A percentile compares a stretch with the other conserved stretches of the same genome.
Conservation (phyloP, 805 yeast genomes). For the Ogataea ramenticola region DNA sequence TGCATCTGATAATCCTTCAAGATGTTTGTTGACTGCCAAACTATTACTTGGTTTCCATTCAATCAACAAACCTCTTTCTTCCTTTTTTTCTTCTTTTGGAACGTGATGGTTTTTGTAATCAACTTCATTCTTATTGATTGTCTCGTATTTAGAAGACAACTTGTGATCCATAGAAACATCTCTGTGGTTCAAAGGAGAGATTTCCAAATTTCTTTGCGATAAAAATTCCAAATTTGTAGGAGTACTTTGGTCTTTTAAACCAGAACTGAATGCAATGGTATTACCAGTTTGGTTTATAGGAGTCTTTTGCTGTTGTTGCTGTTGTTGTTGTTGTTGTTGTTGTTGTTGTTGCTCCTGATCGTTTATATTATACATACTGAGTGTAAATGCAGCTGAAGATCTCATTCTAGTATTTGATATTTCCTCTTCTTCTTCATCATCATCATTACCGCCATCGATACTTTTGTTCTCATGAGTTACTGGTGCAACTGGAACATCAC, state of each 20-base stretch:
- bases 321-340: no score
- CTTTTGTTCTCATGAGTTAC: no score
- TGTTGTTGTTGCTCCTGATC: background rate
- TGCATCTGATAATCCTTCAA: background rate
- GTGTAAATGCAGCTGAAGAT: background rate
- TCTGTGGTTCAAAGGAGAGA: background rate
- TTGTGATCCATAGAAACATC: background rate
- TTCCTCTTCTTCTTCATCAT: background rate
- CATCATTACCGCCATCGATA: background rate
- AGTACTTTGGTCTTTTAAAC: background rate
- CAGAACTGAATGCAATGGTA: background rate
- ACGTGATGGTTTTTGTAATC: background rate
- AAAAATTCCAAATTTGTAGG: background rate
- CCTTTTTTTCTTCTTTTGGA: background rate
- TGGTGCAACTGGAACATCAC: background rate
- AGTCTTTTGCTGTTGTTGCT: background rate
- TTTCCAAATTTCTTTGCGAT: no score
- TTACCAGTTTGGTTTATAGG: background rate
- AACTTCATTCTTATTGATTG: background rate
- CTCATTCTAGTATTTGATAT: background rate
- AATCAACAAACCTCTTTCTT: background rate
- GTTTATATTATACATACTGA: background rate
- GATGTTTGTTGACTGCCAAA: background rate
- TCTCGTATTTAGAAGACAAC: background rate
- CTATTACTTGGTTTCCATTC: background rate